Conservation (phyloP, 2,329 filamentous ascomycete genomes). For the Fusarium sp. region DNA sequence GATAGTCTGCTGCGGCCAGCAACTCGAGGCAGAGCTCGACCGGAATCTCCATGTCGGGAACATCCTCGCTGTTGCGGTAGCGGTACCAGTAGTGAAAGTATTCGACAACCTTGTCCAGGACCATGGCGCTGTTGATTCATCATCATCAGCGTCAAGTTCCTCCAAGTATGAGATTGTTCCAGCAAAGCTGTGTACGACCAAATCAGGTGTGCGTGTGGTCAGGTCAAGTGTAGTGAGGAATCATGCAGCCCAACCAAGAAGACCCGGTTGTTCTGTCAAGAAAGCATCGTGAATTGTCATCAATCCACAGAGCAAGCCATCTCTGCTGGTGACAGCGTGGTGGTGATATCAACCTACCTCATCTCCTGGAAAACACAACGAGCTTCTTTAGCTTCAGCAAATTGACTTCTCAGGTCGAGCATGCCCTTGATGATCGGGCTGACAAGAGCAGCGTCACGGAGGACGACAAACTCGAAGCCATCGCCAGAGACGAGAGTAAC, state of each 20-base stretch:
- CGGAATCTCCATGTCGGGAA: constrained; percentile 85
- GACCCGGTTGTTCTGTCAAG: constrained; percentile 60
- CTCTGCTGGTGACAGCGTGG: constrained; percentile 25
- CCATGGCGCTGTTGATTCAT: constrained; percentile 68
- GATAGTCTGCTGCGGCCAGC: constrained; percentile 81
- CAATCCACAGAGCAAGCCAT: constrained; percentile 50
- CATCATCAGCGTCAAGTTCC: constrained; percentile 46
- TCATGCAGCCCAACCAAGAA: constrained; percentile 62
- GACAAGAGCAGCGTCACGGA: constrained; percentile 77
- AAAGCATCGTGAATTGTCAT: constrained; percentile 60
- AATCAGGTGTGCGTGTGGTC: constrained; percentile 54
- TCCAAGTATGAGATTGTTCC: constrained; percentile 17
- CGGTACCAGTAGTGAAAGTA: constrained; percentile 88
- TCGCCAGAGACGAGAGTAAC: constrained; percentile 82
- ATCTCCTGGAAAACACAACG: constrained; percentile 79
- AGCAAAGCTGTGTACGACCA: constrained; percentile 31
- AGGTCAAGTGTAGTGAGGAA: constrained; percentile 74
- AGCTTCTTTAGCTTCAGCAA: constrained; percentile 73
- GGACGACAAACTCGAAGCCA: constrained; percentile 81
- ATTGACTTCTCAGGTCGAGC: constrained; percentile 77
- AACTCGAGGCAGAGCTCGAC: constrained; percentile 83
- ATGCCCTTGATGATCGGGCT: constrained; percentile 81
- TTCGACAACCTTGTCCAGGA: constrained; percentile 85
- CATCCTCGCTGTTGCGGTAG: constrained; percentile 76
- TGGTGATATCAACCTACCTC: constrained; percentile 64